phyloP scores from a whole-genome alignment of 495 filamentous ascomycete species.

The Massariosphaeria phaeospora region DNA sequence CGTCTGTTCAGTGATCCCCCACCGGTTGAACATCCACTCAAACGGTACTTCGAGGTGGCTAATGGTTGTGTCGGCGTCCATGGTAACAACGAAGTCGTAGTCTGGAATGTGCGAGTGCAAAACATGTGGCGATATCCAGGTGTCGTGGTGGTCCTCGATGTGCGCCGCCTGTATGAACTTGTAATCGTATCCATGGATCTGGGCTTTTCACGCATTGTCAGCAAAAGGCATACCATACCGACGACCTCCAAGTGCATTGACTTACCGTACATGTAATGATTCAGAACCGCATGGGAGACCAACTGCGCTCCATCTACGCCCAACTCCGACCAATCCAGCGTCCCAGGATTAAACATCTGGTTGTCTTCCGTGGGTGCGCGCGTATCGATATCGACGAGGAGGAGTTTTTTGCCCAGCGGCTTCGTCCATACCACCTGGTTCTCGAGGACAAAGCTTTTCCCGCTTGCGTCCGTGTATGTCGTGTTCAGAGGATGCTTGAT shows the following conservation, averaged over 20 bases:
- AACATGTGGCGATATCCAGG: slow-evolving; percentile 48
- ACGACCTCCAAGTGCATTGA: neutral
- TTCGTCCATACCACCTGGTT: neutral
- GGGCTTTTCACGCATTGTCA: slow-evolving; percentile 30
- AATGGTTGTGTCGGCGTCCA: slow-evolving; percentile 49
- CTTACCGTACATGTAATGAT: slow-evolving; percentile 25
- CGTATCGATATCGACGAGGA: slow-evolving; percentile 28
- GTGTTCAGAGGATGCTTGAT: neutral
- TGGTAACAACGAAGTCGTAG: slow-evolving; percentile 47
- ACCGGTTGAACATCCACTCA: slow-evolving; percentile 53
- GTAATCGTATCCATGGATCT: slow-evolving; percentile 52
- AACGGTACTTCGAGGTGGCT: slow-evolving; percentile 45
- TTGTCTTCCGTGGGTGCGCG: slow-evolving; percentile 7
- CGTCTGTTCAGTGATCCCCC: slow-evolving; percentile 35
- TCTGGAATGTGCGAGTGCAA: slow-evolving; percentile 40
- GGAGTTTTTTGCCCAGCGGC: slow-evolving; percentile 14
- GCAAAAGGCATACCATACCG: neutral
- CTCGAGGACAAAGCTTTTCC: neutral
- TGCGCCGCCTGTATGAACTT: slow-evolving; percentile 40
- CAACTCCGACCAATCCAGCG: slow-evolving; percentile 3
- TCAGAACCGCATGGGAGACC: slow-evolving; percentile 10
- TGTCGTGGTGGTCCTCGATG: slow-evolving; percentile 36
- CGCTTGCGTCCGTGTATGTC: slow-evolving; percentile 1
- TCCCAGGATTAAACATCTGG: neutral
- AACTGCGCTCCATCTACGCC: neutral